Evolutionary conservation across 1,139 yeast species (phyloP), one percentile per base, ranked within the genome.

Genomic region (Yamadazyma atmosphaerica): DNA sequence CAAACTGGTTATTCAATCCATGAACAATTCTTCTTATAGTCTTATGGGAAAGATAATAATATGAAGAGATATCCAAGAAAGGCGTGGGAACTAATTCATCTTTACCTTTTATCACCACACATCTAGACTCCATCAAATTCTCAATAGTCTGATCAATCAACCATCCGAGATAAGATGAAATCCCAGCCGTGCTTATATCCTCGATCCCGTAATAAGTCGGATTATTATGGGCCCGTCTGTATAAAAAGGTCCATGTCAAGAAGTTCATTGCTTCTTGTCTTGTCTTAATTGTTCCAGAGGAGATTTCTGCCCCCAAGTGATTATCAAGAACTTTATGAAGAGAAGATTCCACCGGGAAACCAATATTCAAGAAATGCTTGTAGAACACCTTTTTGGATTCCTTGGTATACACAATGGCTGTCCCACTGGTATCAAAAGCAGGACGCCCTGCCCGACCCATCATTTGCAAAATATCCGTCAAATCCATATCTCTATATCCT

Each of bases 401-500:
- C 55, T 87, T 88, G 3, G 98, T 92, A 58, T 83, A 90, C 2
- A 94, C 95, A 47, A 92, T 86, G 0, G 98, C 98, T 33, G 83
- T 90, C 63, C 98, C 98, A 46, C 88, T 81, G 2, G 96, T 89
- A 65, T 94, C 98, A 60, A 74, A 92, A 1, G 96, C 96, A 2
- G 98, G 98, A 60, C 98, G 83, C 47, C 98, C 98, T 0, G 98
- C 98, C 55, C 94, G 68, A 22, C 94, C 94, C 89, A 85, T 84
- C 95, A 86, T 86, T 60, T 86, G 95, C 44, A 86, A 63, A 37
- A 86, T 86, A 61, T 86, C 99, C 0, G 98, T 92, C 57, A 92
- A 73, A 59, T 92, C 95, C 95, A 86, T 86, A 52, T 86, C 95
- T 48, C 81, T 71, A 55, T 86, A 86, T 0, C 79, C 89, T 56